Evolutionary conservation across 441 rosid genomes (phyloP).

Genomic region (Gossypium schwendimanii): DNA sequence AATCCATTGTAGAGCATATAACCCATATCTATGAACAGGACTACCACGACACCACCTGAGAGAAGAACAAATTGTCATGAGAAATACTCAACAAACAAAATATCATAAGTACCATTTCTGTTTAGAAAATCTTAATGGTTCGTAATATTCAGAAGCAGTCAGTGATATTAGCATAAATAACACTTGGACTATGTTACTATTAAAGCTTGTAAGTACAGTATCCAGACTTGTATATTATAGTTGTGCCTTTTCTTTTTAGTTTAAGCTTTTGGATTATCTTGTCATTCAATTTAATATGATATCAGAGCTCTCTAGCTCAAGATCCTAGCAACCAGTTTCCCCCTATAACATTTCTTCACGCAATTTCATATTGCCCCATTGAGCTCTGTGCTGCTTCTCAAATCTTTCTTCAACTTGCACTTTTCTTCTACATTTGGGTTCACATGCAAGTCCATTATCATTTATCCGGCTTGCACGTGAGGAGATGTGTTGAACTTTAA

Average conservation of each 20-base stretch:
- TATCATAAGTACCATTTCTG: neutral
- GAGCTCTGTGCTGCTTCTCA: neutral
- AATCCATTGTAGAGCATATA: conserved; percentile 90
- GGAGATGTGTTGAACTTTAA: too few species aligned
- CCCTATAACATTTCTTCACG: neutral
- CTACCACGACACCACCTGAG: conserved; percentile 86
- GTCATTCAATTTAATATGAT: neutral
- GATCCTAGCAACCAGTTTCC: neutral
- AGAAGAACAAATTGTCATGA: conserved; percentile 9
- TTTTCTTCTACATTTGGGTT: too few species aligned
- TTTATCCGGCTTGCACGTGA: too few species aligned
- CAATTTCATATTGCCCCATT: neutral
- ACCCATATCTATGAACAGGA: conserved; percentile 84
- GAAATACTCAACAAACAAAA: neutral
- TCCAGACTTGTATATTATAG: neutral
- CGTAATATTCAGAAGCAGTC: neutral
- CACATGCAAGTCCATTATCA: too few species aligned
- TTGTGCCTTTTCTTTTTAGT: neutral
- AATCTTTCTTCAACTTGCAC: neutral
- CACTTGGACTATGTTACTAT: neutral
- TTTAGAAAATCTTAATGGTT: neutral
- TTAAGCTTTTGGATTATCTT: neutral
- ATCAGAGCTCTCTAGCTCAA: neutral
- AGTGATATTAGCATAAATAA: neutral
- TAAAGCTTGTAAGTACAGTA: neutral